These are phyloP conservation scores for Taphrina flavorubra DNA, from an alignment of 1,139 yeast species.

Conservation along the genomic window DNA sequence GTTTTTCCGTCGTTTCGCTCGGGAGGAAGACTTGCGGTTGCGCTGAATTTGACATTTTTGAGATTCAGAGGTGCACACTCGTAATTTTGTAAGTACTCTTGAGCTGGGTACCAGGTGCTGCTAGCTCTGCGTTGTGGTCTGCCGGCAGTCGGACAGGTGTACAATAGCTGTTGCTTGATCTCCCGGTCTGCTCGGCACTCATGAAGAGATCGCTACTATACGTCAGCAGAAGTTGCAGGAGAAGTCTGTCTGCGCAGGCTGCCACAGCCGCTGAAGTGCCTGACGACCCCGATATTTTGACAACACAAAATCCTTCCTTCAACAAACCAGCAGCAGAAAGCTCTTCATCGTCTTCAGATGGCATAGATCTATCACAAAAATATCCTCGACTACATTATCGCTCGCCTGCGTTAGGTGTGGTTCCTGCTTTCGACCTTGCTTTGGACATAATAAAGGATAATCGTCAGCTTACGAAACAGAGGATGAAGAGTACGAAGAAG, in stretches of 20 bases:
- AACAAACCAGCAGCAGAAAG: conserved; percentile 2
- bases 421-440: conserved; percentile 45
- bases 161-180: not conserved
- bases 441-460: conserved; percentile 43
- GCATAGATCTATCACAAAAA: not conserved
- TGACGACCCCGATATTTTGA: conserved; percentile 36
- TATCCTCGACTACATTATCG: conserved; percentile 40
- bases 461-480: conserved; percentile 42
- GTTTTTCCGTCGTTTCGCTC: not conserved
- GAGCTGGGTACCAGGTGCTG: too few species aligned
- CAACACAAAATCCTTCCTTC: conserved; percentile 28
- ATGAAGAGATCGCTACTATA: conserved; percentile 20
- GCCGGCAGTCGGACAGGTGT: not conserved
- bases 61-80: not conserved
- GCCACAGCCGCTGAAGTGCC: conserved; percentile 32
- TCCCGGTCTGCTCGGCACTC: conserved; percentile 2
- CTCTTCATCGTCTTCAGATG: not conserved
- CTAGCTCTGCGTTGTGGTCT: too few species aligned
- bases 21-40: not conserved
- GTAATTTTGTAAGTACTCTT: conserved; percentile 1
- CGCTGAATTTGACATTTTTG: not conserved
- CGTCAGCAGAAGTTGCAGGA: conserved; percentile 16
- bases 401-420: conserved; percentile 44
- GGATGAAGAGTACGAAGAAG: conserved; percentile 20
- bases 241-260: conserved; percentile 9